Evolutionary conservation across 345 rosid genomes (phyloP), one percentile per base, ranked within the genome.

Genomic region (Erodium maritimum): DNA sequence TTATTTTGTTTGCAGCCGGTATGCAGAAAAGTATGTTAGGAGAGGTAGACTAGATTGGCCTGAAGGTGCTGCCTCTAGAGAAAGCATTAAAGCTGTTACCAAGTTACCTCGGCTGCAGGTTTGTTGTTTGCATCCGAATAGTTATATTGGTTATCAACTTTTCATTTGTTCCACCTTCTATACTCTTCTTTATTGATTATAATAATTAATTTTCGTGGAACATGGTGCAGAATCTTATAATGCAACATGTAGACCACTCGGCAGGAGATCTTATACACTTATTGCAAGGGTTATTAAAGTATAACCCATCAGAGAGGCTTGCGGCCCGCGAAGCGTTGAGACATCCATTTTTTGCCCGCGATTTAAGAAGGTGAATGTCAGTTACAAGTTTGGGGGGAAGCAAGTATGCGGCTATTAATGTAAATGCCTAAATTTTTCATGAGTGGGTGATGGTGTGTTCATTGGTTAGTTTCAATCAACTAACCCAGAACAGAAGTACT

Each of bases 11-110:
- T 61, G 45, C 67, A 87, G 97, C 18, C 97, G 88, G 11, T 88
- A 82, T 65, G 81, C 82, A 0, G 97, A 84, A 61, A 90, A 90
- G 59, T 84, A 87, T 62, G 75, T 87, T 23, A 79, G 93, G 72
- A 84, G 90, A 68, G 95, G 93, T 68, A 73, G 86, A 45, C 62
- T 90, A 58, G 88, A 87, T 65, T 90, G 96, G 96, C 96, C 96
- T 7, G 95, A 80, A 65, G 95, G 96, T 56, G 86, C 95, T 17
- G 24, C 85, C 17, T 86, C 95, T 6, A 82, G 95, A 65, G 95
- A 86, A 0, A 89, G 96, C 57, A 79, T 89, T 13, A 84, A 79
- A 67, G 86, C 91, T 55, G 96, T 89, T 24, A 21, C 57, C 57
- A 89, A 89, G 79, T 79, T 89, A 17, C 79, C 79, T 5, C 80